These are phyloP conservation scores for Moesziomyces parantarcticus DNA, from an alignment of 1,284 basidiomycete species.

Conservation along the genomic window DNA sequence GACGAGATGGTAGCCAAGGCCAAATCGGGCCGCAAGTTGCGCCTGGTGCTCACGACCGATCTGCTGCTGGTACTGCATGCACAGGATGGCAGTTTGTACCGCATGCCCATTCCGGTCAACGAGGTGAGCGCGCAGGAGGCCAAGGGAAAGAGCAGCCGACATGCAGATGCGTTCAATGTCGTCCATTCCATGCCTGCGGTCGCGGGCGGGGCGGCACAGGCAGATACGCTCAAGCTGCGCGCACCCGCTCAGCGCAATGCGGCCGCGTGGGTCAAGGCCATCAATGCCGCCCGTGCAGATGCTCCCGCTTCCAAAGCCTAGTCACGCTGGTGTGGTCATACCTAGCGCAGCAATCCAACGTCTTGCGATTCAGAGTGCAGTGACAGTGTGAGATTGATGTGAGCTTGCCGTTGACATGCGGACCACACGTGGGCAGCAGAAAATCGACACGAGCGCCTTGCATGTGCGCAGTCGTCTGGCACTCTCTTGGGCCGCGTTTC, in stretches of 20 bases:
- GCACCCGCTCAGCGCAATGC: conserved; percentile 19
- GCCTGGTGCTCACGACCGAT: conserved; percentile 68
- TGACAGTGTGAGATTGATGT: conserved; percentile 1
- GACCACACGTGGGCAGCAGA: too few species aligned
- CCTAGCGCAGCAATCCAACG: too few species aligned
- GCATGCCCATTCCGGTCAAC: conserved; percentile 54
- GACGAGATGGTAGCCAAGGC: conserved; percentile 83
- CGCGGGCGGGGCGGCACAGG: background rate
- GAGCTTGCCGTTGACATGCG: too few species aligned
- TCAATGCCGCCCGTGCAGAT: conserved; percentile 14
- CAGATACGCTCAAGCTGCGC: conserved; percentile 31
- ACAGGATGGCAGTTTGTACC: conserved; percentile 40
- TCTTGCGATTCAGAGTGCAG: too few species aligned
- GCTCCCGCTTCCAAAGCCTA: conserved; percentile 1
- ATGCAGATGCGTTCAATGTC: conserved; percentile 32
- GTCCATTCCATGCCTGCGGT: conserved; percentile 12
- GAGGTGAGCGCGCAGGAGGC: conserved; percentile 39
- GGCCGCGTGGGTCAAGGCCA: conserved; percentile 22
- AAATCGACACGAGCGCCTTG: too few species aligned
- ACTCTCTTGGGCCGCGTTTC: too few species aligned
- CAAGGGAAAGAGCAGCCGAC: conserved; percentile 11
- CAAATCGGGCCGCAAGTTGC: conserved; percentile 83
- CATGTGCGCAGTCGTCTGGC: too few species aligned
- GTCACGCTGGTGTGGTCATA: too few species aligned
- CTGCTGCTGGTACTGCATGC: conserved; percentile 61